Evolutionary conservation across 2,329 filamentous ascomycete genomes (phyloP).

Genomic region (Botrytis fabae): DNA sequence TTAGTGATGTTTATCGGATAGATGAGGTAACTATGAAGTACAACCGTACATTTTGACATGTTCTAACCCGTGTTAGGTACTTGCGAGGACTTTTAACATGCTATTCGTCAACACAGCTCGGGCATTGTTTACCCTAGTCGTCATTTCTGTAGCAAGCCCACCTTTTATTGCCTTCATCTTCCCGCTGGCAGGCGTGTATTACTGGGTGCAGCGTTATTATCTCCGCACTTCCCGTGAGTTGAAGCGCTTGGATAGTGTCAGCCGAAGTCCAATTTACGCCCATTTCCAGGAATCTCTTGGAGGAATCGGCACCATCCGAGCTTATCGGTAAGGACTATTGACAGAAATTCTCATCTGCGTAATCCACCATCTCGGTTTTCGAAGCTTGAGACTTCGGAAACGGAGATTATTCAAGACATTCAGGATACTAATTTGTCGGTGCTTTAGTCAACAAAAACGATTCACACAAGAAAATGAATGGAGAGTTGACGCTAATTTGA

Average conservation of each 20-base stretch:
- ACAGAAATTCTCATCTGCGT: background rate
- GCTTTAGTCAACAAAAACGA: slow-evolving; percentile 65
- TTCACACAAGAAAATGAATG: slow-evolving; percentile 96
- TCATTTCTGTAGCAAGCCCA: slow-evolving; percentile 82
- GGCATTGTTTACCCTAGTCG: slow-evolving; percentile 78
- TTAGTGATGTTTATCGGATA: slow-evolving; percentile 54
- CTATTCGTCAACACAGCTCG: slow-evolving; percentile 74
- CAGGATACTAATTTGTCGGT: slow-evolving; percentile 11
- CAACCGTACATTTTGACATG: slow-evolving; percentile 20
- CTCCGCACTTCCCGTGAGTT: slow-evolving; percentile 93
- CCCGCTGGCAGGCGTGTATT: slow-evolving; percentile 77
- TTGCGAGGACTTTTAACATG: slow-evolving; percentile 98
- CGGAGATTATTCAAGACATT: slow-evolving; percentile 11
- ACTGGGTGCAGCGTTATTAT: slow-evolving; percentile 96
- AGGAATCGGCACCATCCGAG: slow-evolving; percentile 91
- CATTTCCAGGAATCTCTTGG: slow-evolving; percentile 98
- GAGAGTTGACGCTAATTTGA: slow-evolving; percentile 91
- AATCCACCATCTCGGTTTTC: slow-evolving; percentile 5
- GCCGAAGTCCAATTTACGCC: slow-evolving; percentile 92
- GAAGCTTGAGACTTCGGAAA: background rate
- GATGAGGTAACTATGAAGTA: slow-evolving; percentile 36
- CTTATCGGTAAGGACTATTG: slow-evolving; percentile 61
- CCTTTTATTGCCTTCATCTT: slow-evolving; percentile 78
- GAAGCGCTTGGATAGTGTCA: slow-evolving; percentile 93
- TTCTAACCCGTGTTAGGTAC: slow-evolving; percentile 83